phyloP scores from a whole-genome alignment of 306 rosid species.

The Hylodesmum podocarpum region DNA sequence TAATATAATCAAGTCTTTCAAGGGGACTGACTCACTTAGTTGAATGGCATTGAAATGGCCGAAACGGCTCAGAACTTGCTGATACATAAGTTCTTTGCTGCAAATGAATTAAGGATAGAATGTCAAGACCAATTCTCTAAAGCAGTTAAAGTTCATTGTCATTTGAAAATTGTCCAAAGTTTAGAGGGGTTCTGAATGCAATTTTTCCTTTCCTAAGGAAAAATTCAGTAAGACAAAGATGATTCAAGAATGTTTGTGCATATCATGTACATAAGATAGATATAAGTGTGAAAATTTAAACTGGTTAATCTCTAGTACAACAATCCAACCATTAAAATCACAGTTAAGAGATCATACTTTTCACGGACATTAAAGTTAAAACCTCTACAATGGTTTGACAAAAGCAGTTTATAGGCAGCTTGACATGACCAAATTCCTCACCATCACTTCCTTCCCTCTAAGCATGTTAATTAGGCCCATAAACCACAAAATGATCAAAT shows the following conservation, averaged over 20 bases:
- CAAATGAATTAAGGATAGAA: slow-evolving; percentile 30
- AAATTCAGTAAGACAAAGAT: neutral
- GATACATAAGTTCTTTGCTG: slow-evolving; percentile 98
- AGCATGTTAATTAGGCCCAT: neutral
- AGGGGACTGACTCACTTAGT: slow-evolving; percentile 79
- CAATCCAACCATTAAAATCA: neutral
- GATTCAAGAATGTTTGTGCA: neutral
- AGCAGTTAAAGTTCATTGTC: neutral
- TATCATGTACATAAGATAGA: neutral
- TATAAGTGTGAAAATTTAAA: neutral
- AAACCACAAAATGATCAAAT: neutral
- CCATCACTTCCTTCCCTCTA: neutral
- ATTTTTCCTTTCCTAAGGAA: neutral
- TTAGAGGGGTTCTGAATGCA: neutral
- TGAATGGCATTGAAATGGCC: slow-evolving; percentile 82
- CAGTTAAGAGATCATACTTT: neutral
- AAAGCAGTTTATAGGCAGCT: neutral
- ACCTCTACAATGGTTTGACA: neutral
- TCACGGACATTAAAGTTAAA: neutral
- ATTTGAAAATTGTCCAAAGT: neutral
- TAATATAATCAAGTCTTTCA: slow-evolving; percentile 70
- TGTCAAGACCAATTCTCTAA: slow-evolving; percentile 12
- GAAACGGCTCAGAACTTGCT: slow-evolving; percentile 87
- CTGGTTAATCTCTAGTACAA: neutral
- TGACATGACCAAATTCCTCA: neutral